Conservation (phyloP, 306 rosid species). For the Leucaena leucocephala region DNA sequence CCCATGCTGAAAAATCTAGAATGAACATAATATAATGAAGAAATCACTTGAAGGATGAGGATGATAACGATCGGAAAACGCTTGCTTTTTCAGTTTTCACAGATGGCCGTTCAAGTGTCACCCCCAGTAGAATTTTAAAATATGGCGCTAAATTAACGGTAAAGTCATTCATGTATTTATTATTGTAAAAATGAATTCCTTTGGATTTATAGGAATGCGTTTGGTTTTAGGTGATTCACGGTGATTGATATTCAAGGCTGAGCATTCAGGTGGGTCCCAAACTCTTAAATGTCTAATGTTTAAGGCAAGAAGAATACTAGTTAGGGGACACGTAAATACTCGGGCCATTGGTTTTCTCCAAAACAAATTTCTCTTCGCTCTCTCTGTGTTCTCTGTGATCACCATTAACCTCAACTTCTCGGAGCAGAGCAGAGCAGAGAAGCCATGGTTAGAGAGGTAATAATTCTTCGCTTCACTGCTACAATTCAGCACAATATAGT, state of each 20-base stretch:
- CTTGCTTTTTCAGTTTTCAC: constrained; percentile 17
- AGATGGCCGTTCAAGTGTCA: constrained; percentile 23
- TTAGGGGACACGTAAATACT: constrained; percentile 46
- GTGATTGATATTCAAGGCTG: constrained; percentile 33
- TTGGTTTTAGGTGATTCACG: constrained; percentile 21
- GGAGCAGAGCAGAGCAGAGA: constrained; percentile 27
- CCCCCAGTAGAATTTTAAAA: constrained; percentile 9
- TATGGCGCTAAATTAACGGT: constrained; percentile 32
- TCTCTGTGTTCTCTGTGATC: constrained; percentile 33
- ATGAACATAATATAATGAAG: background rate
- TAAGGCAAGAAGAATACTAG: constrained; percentile 50
- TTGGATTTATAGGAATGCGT: background rate
- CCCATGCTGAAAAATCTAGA: constrained; percentile 5
- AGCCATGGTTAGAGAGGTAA: constrained; percentile 68
- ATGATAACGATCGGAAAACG: background rate
- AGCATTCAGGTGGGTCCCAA: constrained; percentile 60
- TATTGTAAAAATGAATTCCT: background rate
- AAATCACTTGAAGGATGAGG: background rate
- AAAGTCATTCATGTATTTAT: constrained; percentile 15
- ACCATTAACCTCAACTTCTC: constrained; percentile 47
- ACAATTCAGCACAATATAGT: constrained; percentile 12
- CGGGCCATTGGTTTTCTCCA: constrained; percentile 38
- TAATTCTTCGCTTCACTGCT: constrained; percentile 22
- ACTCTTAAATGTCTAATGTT: constrained; percentile 44
- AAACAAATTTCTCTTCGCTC: constrained; percentile 16